Conservation (phyloP, 2,329 filamentous ascomycete genomes). For the Trichophyton schoenleinii region DNA sequence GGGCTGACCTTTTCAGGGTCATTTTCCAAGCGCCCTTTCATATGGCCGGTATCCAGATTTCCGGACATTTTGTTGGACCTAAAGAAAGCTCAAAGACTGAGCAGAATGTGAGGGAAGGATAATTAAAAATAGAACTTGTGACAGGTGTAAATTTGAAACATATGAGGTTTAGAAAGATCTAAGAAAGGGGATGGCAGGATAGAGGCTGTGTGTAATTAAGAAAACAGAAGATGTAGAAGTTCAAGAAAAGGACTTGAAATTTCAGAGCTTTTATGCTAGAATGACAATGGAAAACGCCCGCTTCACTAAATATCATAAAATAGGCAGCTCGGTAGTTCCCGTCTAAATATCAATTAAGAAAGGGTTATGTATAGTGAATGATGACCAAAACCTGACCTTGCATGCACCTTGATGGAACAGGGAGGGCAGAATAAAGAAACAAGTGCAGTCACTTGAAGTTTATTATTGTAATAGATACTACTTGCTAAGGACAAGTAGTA, state of each 20-base stretch:
- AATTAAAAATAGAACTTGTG: neutral
- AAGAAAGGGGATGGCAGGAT: neutral
- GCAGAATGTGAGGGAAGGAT: neutral
- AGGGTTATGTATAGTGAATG: too few relatives aligned
- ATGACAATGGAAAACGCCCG: neutral
- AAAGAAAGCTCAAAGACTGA: neutral
- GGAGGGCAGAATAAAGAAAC: neutral
- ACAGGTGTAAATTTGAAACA: neutral
- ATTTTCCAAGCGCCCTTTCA: neutral
- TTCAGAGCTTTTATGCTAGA: neutral
- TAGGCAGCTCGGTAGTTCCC: neutral
- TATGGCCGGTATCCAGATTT: neutral
- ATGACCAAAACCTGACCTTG: too few relatives aligned
- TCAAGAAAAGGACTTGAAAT: neutral
- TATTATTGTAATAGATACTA: neutral
- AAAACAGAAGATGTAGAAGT: neutral
- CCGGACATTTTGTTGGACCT: neutral
- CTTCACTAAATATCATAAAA: neutral
- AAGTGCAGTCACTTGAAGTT: neutral
- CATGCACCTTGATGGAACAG: too few relatives aligned
- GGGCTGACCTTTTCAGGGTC: neutral
- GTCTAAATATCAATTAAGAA: neutral
- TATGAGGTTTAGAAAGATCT: neutral
- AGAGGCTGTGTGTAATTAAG: neutral
- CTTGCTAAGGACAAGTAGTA: neutral